Evolutionary conservation across 805 yeast genomes (phyloP).

Genomic region (Candida pini): DNA sequence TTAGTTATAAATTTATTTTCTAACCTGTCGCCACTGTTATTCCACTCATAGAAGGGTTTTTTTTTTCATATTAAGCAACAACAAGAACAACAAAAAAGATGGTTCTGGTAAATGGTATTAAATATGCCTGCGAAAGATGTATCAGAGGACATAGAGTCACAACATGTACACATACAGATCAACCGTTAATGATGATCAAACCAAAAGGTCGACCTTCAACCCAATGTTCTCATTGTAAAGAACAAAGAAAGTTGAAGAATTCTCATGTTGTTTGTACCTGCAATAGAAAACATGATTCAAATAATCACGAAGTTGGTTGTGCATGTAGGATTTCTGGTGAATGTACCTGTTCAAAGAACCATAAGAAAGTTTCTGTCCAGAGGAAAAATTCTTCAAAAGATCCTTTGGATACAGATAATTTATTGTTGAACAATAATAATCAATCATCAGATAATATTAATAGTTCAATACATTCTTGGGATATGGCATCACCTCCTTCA

Average conservation of each 20-base stretch:
- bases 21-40: too few relatives aligned
- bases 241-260: slow-evolving; percentile 60
- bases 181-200: slow-evolving; percentile 86
- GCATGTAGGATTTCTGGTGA: slow-evolving; percentile 28
- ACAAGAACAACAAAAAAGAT: too few relatives aligned
- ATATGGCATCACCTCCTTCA: slow-evolving; percentile 24
- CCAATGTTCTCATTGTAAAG: slow-evolving; percentile 83
- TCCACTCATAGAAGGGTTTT: too few relatives aligned
- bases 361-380: slow-evolving; percentile 12
- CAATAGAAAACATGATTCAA: slow-evolving; percentile 39
- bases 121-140: slow-evolving; percentile 94
- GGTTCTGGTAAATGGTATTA: slow-evolving; percentile 89
- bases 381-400: slow-evolving; percentile 11
- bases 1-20: too few relatives aligned
- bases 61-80: too few relatives aligned
- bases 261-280: slow-evolving; percentile 69
- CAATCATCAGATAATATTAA: slow-evolving; percentile 13
- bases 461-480: slow-evolving; percentile 22
- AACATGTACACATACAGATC: slow-evolving; percentile 87
- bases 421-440: too few relatives aligned
- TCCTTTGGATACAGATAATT: slow-evolving; percentile 5
- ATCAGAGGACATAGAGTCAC: slow-evolving; percentile 96
- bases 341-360: slow-evolving; percentile 28
- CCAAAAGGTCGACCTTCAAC: slow-evolving; percentile 96
- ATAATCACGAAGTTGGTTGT: slow-evolving; percentile 25